A percentile compares a stretch with the other conserved stretches of the same genome.
Conservation (phyloP, 1,139 yeast genomes). For the Candida pseudoviswanathii region DNA sequence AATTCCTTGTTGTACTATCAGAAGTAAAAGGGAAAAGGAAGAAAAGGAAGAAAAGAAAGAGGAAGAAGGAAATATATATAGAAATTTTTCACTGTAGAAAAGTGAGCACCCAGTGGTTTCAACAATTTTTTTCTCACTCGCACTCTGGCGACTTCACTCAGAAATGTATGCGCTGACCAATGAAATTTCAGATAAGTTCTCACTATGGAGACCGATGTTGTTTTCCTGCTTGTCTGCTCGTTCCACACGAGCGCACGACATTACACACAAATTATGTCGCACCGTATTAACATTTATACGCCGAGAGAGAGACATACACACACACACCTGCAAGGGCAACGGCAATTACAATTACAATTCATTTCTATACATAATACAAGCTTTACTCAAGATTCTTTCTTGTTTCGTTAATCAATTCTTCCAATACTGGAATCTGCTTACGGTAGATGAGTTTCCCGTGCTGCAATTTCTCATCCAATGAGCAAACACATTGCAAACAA, state of each 20-base stretch:
- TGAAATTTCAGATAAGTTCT: conserved; percentile 2
- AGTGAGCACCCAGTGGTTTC: conserved; percentile 4
- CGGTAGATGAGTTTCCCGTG: conserved; percentile 26
- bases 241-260: no score
- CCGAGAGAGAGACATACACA: no score
- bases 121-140: conserved; percentile 6
- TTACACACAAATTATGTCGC: not conserved
- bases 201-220: conserved; percentile 4
- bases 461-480: conserved; percentile 17
- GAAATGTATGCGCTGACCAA: conserved; percentile 5
- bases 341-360: not conserved
- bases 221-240: not conserved
- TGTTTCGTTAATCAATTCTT: conserved; percentile 18
- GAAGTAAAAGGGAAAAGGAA: conserved; percentile 15
- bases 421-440: conserved; percentile 22
- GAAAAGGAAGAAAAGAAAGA: conserved; percentile 14
- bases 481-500: conserved; percentile 23
- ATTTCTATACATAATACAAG: conserved; percentile 1
- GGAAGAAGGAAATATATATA: conserved; percentile 12
- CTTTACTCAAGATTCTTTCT: conserved; percentile 13
- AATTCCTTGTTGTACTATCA: conserved; percentile 14
- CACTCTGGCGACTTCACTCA: no score
- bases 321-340: no score
- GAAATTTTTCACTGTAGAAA: conserved; percentile 8
- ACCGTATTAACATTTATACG: no score